phyloP scores from a whole-genome alignment of 345 rosid species.

The Angophora floribunda region DNA sequence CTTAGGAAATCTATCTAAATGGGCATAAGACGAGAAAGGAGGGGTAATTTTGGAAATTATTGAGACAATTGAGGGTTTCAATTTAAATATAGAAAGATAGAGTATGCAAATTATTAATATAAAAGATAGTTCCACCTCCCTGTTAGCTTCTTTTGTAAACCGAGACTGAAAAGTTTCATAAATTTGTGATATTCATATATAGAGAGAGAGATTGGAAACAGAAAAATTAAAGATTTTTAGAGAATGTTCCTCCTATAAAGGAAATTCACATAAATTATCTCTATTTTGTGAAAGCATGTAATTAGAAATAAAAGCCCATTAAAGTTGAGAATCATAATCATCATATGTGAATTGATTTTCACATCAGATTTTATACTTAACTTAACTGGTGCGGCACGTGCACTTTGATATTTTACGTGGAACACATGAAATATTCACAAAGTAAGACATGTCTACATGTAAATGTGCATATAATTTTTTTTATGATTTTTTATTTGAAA shows the following conservation, averaged over 20 bases:
- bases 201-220: neutral
- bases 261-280: neutral
- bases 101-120: neutral
- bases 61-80: neutral
- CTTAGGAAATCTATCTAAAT: neutral
- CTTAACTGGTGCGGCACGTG: neutral
- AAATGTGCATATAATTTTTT: neutral
- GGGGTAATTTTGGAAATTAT: neutral
- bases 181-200: neutral
- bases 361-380: neutral
- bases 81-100: neutral
- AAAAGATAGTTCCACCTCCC: neutral
- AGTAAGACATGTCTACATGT: neutral
- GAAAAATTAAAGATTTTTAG: neutral
- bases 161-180: neutral
- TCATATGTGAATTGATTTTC: neutral
- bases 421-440: neutral
- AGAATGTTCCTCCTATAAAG: neutral
- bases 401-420: neutral
- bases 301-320: neutral
- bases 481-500: too few species aligned
- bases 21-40: neutral
- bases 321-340: neutral
- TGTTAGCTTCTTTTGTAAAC: neutral
- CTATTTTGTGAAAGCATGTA: neutral